These are phyloP conservation scores for Barnettozyma botsteinii DNA, from an alignment of 805 yeast species.

Conservation along the genomic window DNA sequence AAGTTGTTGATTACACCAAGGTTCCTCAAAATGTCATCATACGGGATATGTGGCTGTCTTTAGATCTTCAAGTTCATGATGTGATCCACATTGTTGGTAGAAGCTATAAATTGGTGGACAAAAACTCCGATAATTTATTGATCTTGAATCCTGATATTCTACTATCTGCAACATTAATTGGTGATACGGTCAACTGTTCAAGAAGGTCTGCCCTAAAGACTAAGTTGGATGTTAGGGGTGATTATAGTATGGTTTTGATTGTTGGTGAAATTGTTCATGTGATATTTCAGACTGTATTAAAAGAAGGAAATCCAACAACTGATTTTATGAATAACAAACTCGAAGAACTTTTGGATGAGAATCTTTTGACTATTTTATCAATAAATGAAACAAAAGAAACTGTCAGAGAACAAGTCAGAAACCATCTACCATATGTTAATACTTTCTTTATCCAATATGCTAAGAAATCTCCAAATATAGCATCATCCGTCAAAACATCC, in stretches of 20 bases:
- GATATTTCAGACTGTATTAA: slow-evolving; percentile 50
- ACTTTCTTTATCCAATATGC: slow-evolving; percentile 48
- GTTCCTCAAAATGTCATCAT: slow-evolving; percentile 39
- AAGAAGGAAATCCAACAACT: slow-evolving; percentile 27
- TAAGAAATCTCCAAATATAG: slow-evolving; percentile 25
- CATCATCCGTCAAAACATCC: slow-evolving; percentile 20
- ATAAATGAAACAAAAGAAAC: slow-evolving; percentile 45
- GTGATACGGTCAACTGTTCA: slow-evolving; percentile 69
- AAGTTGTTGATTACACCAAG: slow-evolving; percentile 39
- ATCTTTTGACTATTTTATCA: slow-evolving; percentile 47
- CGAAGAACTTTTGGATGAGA: slow-evolving; percentile 37
- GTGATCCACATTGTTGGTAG: slow-evolving; percentile 56
- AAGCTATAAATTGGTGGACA: slow-evolving; percentile 39
- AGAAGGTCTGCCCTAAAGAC: slow-evolving; percentile 61
- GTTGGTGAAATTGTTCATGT: slow-evolving; percentile 83
- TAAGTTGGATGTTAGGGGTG: slow-evolving; percentile 57
- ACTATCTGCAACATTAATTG: slow-evolving; percentile 74
- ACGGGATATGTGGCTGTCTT: slow-evolving; percentile 54
- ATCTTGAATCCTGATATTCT: slow-evolving; percentile 81
- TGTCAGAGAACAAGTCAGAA: slow-evolving; percentile 37
- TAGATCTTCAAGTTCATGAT: slow-evolving; percentile 46
- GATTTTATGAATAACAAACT: slow-evolving; percentile 27
- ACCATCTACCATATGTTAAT: slow-evolving; percentile 47
- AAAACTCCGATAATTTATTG: slow-evolving; percentile 51
- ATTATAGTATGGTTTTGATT: slow-evolving; percentile 55